Percentiles rank a stretch among this genome's conserved stretches.
Conservation (phyloP, 345 rosid species). For the Arabis alpina region DNA sequence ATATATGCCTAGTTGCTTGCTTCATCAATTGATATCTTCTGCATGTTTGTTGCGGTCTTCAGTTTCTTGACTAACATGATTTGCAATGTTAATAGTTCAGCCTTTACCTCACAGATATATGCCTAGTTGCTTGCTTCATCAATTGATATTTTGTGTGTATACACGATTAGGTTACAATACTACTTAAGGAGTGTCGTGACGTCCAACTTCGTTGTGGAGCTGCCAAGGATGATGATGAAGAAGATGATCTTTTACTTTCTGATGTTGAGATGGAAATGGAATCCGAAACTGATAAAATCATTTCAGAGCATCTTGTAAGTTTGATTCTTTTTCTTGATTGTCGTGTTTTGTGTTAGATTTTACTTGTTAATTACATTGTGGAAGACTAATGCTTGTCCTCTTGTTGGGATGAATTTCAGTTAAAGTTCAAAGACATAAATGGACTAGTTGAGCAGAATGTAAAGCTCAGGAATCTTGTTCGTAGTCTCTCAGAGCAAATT, state of each 20-base stretch:
- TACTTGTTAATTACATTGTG: not conserved
- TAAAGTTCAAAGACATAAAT: slow-evolving; percentile 90
- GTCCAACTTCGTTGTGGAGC: slow-evolving; percentile 90
- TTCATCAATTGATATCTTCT: slow-evolving; percentile 25
- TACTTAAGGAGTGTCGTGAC: slow-evolving; percentile 94
- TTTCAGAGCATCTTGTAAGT: slow-evolving; percentile 79
- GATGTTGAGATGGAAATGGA: slow-evolving; percentile 56
- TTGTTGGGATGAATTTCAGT: slow-evolving; percentile 52
- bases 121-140: slow-evolving; percentile 31
- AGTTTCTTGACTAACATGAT: slow-evolving; percentile 22
- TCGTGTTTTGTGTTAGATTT: slow-evolving; percentile 27
- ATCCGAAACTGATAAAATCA: slow-evolving; percentile 67
- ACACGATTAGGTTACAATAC: slow-evolving; percentile 73
- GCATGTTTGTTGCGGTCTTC: slow-evolving; percentile 27
- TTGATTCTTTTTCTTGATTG: slow-evolving; percentile 9
- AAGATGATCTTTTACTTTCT: slow-evolving; percentile 45
- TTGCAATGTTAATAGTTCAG: slow-evolving; percentile 22
- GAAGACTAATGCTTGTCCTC: slow-evolving; percentile 30
- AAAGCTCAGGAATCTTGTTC: slow-evolving; percentile 86
- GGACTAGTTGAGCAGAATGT: slow-evolving; percentile 97
- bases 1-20: slow-evolving; percentile 28
- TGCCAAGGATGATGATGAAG: slow-evolving; percentile 50
- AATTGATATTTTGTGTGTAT: slow-evolving; percentile 29
- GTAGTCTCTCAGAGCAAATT: slow-evolving; percentile 78
- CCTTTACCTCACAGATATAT: slow-evolving; percentile 15